Evolutionary conservation across 371 early-diverging fungal species (phyloP).

Genomic region (Mucor ambiguus): DNA sequence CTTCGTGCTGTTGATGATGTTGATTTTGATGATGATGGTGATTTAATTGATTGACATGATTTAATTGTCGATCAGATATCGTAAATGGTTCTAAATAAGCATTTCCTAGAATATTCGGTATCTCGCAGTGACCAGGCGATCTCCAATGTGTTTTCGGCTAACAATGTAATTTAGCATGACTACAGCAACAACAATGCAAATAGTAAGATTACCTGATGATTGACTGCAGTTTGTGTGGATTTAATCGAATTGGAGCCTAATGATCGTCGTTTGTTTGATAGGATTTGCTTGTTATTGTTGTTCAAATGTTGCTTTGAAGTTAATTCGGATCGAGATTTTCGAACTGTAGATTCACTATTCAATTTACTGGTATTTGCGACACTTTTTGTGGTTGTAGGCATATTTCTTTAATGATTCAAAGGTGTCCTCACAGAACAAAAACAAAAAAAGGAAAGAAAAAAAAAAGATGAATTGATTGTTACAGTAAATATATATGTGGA

Average conservation of each 20-base stretch:
- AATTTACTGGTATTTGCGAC: not conserved
- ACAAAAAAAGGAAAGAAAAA: conserved; percentile 9
- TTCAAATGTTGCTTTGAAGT: conserved; percentile 1
- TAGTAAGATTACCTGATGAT: not conserved
- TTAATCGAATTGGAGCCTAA: conserved; percentile 12
- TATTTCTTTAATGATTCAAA: not conserved
- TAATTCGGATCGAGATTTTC: conserved; percentile 8
- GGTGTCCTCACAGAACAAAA: not conserved
- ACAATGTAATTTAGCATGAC: not conserved
- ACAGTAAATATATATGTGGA: not conserved
- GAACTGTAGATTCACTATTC: not conserved
- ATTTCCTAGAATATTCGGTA: conserved; percentile 30
- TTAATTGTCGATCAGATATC: not conserved
- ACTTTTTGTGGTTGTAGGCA: conserved; percentile 7
- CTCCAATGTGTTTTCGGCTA: conserved; percentile 15
- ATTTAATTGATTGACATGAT: conserved; percentile 3
- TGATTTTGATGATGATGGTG: not conserved
- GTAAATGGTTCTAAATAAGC: conserved; percentile 21
- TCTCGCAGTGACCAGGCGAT: conserved; percentile 33
- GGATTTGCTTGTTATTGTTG: not conserved
- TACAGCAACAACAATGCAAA: not conserved
- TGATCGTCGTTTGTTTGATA: conserved; percentile 10
- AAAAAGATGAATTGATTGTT: not conserved
- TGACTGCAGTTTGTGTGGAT: conserved; percentile 7
- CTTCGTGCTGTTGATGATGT: not conserved